Evolutionary conservation across 1,139 yeast species (phyloP).

Genomic region (Taiozyma sp.): DNA sequence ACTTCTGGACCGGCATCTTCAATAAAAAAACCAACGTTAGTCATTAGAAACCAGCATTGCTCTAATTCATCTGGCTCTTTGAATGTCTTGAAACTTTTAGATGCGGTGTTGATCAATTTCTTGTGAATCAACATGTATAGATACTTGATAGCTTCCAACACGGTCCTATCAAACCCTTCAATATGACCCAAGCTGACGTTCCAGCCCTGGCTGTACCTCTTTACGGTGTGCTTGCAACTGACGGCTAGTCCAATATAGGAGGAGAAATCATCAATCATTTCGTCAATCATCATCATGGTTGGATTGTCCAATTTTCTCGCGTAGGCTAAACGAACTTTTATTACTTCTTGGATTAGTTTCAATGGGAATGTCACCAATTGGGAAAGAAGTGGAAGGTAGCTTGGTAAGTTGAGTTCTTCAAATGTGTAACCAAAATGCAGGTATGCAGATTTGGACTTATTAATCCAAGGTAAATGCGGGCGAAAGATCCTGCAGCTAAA

Average conservation of each 20-base stretch:
- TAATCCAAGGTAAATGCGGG: conserved; percentile 46
- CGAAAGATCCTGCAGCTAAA: conserved; percentile 45
- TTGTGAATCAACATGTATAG: conserved; percentile 67
- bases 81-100: conserved; percentile 72
- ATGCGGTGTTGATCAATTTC: conserved; percentile 75
- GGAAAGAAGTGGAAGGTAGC: conserved; percentile 58
- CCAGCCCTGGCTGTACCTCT: conserved; percentile 78
- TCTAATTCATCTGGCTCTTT: conserved; percentile 90
- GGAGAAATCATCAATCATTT: conserved; percentile 83
- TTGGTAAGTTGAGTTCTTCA: conserved; percentile 69
- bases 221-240: conserved; percentile 67
- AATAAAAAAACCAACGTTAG: conserved; percentile 63
- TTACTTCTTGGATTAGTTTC: conserved; percentile 75
- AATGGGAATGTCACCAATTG: conserved; percentile 77
- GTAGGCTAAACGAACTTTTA: conserved; percentile 68
- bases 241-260: conserved; percentile 74
- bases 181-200: conserved; percentile 64
- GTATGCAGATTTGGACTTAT: conserved; percentile 72
- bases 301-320: conserved; percentile 81
- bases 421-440: conserved; percentile 59
- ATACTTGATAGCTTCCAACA: conserved; percentile 71
- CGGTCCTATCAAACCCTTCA: conserved; percentile 63
- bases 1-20: conserved; percentile 85
- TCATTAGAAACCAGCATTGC: conserved; percentile 71
- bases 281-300: conserved; percentile 95